These are phyloP conservation scores for Stagonosporopsis tanaceti DNA, from an alignment of 2,329 filamentous ascomycete genomes.

Conservation along the genomic window DNA sequence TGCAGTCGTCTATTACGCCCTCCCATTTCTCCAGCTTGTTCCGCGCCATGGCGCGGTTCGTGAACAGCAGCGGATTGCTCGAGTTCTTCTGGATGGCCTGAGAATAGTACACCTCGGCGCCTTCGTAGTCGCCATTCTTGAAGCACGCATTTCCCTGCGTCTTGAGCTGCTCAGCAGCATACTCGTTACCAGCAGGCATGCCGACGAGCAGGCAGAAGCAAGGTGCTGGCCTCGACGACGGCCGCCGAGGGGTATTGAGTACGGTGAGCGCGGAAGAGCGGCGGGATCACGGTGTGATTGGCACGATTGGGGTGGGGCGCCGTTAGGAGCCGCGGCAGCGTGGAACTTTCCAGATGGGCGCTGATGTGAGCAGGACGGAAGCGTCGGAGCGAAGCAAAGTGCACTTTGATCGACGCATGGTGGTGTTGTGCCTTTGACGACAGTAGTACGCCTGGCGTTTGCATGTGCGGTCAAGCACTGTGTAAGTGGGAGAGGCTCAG, in stretches of 20 bases:
- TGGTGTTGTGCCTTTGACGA: constrained; percentile 1
- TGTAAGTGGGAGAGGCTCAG: not conserved
- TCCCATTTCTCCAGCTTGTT: constrained; percentile 78
- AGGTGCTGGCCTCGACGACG: not conserved
- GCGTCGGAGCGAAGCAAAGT: constrained; percentile 2
- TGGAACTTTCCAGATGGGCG: constrained; percentile 38
- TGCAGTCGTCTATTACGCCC: constrained; percentile 78
- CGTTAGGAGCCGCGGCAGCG: constrained; percentile 22
- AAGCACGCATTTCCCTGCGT: constrained; percentile 70
- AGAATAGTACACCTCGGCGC: constrained; percentile 74
- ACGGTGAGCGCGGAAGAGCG: constrained; percentile 25
- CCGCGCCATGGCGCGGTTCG: constrained; percentile 86
- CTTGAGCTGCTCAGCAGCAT: constrained; percentile 57
- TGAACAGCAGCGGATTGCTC: constrained; percentile 80
- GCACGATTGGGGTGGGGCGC: constrained; percentile 27
- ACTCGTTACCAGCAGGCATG: constrained; percentile 45
- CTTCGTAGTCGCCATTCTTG: constrained; percentile 68
- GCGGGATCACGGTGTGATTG: constrained; percentile 35
- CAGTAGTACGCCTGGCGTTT: not conserved
- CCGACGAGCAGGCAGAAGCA: not conserved
- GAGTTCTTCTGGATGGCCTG: constrained; percentile 83
- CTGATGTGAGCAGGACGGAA: constrained; percentile 20
- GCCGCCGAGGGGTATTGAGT: constrained; percentile 3
- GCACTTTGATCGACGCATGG: not conserved
- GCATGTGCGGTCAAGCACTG: not conserved